Conservation (phyloP, 106 monocot genomes). For the Hemerocallis citrina region DNA sequence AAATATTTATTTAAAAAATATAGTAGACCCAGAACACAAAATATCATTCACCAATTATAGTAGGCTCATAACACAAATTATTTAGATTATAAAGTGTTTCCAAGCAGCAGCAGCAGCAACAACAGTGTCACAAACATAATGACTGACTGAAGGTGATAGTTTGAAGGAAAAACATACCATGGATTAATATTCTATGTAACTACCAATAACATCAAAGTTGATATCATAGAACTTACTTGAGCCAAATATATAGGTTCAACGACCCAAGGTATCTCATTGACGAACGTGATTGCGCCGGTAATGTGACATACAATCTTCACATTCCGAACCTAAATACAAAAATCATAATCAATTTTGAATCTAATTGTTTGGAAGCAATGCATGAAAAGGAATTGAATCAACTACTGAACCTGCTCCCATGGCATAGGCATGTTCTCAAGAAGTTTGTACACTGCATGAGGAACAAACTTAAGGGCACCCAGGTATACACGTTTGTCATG, state of each 20-base stretch:
- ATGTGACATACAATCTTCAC: constrained; percentile 97
- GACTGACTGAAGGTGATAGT: too few species aligned
- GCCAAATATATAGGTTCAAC: constrained; percentile 98
- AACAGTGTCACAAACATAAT: too few species aligned
- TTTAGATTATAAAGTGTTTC: too few species aligned
- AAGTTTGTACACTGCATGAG: constrained; percentile 98
- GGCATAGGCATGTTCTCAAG: constrained; percentile 99
- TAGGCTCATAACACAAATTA: too few species aligned
- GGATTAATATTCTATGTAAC: too few species aligned
- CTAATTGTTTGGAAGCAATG: not conserved
- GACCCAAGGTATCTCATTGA: constrained; percentile 98
- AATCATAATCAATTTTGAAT: not conserved
- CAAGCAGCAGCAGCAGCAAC: too few species aligned
- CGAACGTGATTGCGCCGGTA: constrained; percentile 96
- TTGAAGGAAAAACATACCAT: too few species aligned
- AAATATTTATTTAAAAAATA: too few species aligned
- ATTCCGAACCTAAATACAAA: constrained; percentile 71
- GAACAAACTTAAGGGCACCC: constrained; percentile 95
- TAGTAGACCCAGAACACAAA: too few species aligned
- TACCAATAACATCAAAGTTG: too few species aligned
- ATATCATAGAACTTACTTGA: constrained; percentile 41
- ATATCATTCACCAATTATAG: too few species aligned
- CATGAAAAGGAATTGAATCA: not conserved
- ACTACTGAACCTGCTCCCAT: constrained; percentile 91
- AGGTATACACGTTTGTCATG: constrained; percentile 99